Percentiles rank a stretch among this genome's conserved stretches.
These are phyloP conservation scores for Teunomyces kruisii DNA, from an alignment of 805 yeast species.

Conservation along the genomic window DNA sequence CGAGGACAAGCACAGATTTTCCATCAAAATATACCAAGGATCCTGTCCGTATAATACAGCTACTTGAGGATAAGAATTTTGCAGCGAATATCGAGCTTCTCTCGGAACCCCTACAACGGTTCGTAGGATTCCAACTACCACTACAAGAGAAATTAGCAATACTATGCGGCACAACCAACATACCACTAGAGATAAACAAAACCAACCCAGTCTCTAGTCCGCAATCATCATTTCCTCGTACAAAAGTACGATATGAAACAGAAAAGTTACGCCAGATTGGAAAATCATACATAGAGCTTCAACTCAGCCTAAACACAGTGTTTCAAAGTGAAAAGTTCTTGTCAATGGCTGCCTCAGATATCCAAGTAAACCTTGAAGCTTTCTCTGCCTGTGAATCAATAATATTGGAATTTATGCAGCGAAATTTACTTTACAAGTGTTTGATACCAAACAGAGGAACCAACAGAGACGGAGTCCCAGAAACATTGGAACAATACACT, in stretches of 20 bases:
- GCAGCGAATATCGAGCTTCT: slow-evolving; percentile 5
- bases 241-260: slow-evolving; percentile 6
- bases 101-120: slow-evolving; percentile 19
- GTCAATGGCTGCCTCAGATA: slow-evolving; percentile 27
- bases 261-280: slow-evolving; percentile 30
- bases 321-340: slow-evolving; percentile 30
- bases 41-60: slow-evolving; percentile 10
- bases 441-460: slow-evolving; percentile 35
- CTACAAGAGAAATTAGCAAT: slow-evolving; percentile 26
- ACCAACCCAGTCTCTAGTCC: not conserved
- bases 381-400: slow-evolving; percentile 18
- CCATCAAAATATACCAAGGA: slow-evolving; percentile 10
- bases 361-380: slow-evolving; percentile 21
- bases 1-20: slow-evolving; percentile 15
- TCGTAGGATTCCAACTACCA: slow-evolving; percentile 25
- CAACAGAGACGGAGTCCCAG: slow-evolving; percentile 18
- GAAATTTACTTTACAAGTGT: slow-evolving; percentile 22
- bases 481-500: slow-evolving; percentile 10
- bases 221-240: not conserved
- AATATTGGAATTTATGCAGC: slow-evolving; percentile 32
- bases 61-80: slow-evolving; percentile 10
- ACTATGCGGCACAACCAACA: slow-evolving; percentile 29
- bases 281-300: slow-evolving; percentile 19
- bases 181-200: slow-evolving; percentile 6
- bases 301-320: slow-evolving; percentile 22